Percentiles rank a stretch among this genome's conserved stretches.
phyloP scores from a whole-genome alignment of 2,329 filamentous ascomycete species.

The Drechslera avenae region DNA sequence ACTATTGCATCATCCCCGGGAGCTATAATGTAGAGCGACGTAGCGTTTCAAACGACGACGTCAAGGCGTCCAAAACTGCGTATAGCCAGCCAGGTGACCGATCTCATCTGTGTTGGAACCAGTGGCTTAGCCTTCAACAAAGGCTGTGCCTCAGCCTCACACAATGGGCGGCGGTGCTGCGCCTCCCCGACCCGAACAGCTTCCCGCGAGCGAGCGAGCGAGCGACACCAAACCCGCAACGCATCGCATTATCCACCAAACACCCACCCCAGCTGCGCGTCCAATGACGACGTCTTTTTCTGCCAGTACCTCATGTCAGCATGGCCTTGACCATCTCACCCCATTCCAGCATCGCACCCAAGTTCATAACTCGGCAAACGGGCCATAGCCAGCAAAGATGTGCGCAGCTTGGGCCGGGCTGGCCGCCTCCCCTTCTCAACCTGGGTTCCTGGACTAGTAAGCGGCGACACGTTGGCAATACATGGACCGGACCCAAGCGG shows the following conservation, averaged over 20 bases:
- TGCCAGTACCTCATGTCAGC: slow-evolving; percentile 32
- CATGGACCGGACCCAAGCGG: slow-evolving; percentile 7
- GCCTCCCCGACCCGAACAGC: slow-evolving; percentile 13
- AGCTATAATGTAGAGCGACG: too few species aligned
- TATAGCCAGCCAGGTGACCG: not conserved
- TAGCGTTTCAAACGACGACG: too few species aligned
- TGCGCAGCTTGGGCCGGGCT: slow-evolving; percentile 9
- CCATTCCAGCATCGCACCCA: slow-evolving; percentile 1
- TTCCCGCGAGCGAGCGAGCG: too few species aligned
- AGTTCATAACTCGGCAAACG: not conserved
- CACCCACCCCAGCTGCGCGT: slow-evolving; percentile 14
- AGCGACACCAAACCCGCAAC: slow-evolving; percentile 16
- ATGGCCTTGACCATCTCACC: slow-evolving; percentile 25
- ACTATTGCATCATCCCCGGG: too few species aligned
- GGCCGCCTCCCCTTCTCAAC: slow-evolving; percentile 1
- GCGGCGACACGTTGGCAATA: slow-evolving; percentile 14
- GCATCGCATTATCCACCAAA: slow-evolving; percentile 8
- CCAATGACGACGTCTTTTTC: slow-evolving; percentile 34
- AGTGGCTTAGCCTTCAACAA: slow-evolving; percentile 13
- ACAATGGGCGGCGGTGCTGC: slow-evolving; percentile 12
- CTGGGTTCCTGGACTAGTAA: not conserved
- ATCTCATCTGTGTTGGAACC: slow-evolving; percentile 5
- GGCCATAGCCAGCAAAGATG: not conserved
- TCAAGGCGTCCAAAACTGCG: too few species aligned
- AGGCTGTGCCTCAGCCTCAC: slow-evolving; percentile 2